Base-by-base conservation (phyloP, 306 rosid genomes). In the Purshia tridentata region DNA sequence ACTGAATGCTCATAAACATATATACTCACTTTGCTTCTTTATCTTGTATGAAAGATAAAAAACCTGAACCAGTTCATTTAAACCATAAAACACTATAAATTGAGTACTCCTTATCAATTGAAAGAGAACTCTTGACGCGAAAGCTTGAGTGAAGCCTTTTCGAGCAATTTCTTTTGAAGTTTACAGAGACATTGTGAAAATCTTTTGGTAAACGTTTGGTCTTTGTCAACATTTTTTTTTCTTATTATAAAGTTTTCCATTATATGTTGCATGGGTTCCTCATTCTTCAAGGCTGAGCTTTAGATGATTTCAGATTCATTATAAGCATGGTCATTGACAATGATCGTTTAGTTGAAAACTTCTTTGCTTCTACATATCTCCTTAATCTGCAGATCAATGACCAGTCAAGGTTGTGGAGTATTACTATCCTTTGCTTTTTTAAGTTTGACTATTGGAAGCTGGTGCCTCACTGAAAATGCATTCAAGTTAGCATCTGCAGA, bases 371-470 rank as follows among this genome's bases (percentile, higher is more conserved):
- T 16, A 29, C 61, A 29, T 29, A 29, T 39, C 10, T 9, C 6
- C 49, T 50, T 16, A 50, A 67, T 67, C 45, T 67, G 47, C 72
- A 67, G 46, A 67, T 29, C 35, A 29, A 67, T 67, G 72, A 52
- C 46, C 20, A 22, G 23, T 23, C 57, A 47, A 29, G 44, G 22
- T 52, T 37, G 16, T n/a, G 49, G 42, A 6, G 50, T 50, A 10
- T 40, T 52, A 11, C 19, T 69, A 35, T 69, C 29, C 13, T 18
- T 69, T 8, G 23, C 37, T n/a, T 0, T 52, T 12, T 39, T 69
- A 19, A 52, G 50, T 39, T 41, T n/a, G 50, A 39, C 10, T 18
- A 40, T 40, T 52, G 62, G 73, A 40, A 51, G 8, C 64, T 29
- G 5, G n/a, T 58, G 64, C 42, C 64, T 58, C 42, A n/a, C 64